phyloP scores from a whole-genome alignment of 139 green algal species.

The Asterochloris erici region DNA sequence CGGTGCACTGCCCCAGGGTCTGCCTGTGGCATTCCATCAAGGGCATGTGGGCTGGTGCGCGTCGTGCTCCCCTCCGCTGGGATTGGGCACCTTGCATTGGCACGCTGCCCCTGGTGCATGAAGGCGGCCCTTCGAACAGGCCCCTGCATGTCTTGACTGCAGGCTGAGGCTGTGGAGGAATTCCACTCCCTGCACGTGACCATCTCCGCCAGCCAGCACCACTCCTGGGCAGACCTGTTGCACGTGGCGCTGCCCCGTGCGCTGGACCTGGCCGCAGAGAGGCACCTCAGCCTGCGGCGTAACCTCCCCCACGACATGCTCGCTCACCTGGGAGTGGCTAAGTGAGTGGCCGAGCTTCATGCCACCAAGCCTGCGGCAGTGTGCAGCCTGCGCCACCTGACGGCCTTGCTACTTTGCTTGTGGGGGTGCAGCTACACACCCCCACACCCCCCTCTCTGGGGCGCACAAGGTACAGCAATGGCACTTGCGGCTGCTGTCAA shows the following conservation, averaged over 20 bases:
- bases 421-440: too few relatives aligned
- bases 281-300: constrained; percentile 33
- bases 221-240: constrained; percentile 62
- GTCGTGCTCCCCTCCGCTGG: too few relatives aligned
- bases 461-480: too few relatives aligned
- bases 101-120: too few relatives aligned
- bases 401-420: too few relatives aligned
- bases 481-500: too few relatives aligned
- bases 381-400: too few relatives aligned
- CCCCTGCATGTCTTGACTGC: not conserved
- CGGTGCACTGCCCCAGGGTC: too few relatives aligned
- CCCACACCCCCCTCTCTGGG: too few relatives aligned
- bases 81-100: too few relatives aligned
- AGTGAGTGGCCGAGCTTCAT: constrained; percentile 1
- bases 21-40: too few relatives aligned
- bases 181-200: constrained; percentile 73
- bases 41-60: too few relatives aligned
- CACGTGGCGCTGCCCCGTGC: constrained; percentile 41
- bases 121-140: not conserved
- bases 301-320: constrained; percentile 35
- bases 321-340: constrained; percentile 31
- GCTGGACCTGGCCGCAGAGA: constrained; percentile 36
- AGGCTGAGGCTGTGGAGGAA: constrained; percentile 33
- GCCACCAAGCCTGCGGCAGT: not conserved
- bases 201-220: constrained; percentile 57